Base-by-base conservation (phyloP, 164 flowering plant species). In the Dillenia turbinata region DNA sequence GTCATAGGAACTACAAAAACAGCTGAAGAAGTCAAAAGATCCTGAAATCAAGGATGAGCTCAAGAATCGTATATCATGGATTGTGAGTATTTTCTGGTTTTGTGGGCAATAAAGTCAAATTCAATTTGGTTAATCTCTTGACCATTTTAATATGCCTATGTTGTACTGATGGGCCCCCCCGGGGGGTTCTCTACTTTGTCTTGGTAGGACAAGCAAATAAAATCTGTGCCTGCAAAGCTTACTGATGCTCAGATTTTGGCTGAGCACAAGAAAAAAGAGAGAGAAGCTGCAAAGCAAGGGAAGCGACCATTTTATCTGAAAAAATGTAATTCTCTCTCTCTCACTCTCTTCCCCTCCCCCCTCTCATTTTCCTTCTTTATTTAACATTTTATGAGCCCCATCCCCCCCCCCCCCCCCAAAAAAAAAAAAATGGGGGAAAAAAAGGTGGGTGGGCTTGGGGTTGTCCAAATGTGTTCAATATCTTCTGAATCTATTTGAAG, bases 211-310 rank as follows among this genome's bases (percentile, higher is more conserved):
- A 88, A 81, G 52, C 96, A 85, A 66, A 55, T 89, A 47, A 94
- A 82, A 60, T 66, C 73, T 51, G 85, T 73, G 2, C 70, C 86
- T 45, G n/a, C 76, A 22, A 84, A 79, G 71, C 72, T 61, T n/a
- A 60, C 65, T 59, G 88, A 85, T 52, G 75, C 73, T 24, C 68
- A 79, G 14, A 88, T 91, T 69, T 64, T 94, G 43, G 61, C 88
- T 40, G 85, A 83, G 72, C 99, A 94, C 77, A 91, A 88, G 81
- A 89, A 83, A 81, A 86, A 82, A 74, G 97, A 88, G 72, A 81
- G 93, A 68, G 96, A 91, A 74, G 95, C 92, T 10, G 87, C 89
- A 59, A 89, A 86, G 73, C 81, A 80, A 47, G 98, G 98, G 68
- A 93, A 93, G 67, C 76, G 60, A 1, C 98, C 97, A 57, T 94